phyloP scores from a whole-genome alignment of 306 rosid genomes.

The Canavalia ensiformis region DNA sequence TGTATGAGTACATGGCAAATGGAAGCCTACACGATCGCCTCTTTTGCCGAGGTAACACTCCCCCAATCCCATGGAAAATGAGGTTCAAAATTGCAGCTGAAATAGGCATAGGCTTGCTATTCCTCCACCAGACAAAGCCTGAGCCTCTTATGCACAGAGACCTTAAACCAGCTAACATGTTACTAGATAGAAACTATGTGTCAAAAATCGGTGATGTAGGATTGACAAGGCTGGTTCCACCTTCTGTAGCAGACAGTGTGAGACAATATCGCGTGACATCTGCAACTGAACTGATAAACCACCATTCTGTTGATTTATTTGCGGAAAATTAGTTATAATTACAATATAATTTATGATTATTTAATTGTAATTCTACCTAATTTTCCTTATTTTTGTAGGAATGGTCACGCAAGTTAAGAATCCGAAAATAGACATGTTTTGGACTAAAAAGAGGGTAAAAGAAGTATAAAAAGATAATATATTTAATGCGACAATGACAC shows the following conservation, averaged over 20 bases:
- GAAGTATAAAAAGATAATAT: too few relatives aligned
- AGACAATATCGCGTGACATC: conserved; percentile 57
- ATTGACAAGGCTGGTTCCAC: conserved; percentile 57
- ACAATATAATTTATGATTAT: too few relatives aligned
- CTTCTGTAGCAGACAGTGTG: conserved; percentile 46
- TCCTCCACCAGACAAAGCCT: conserved; percentile 61
- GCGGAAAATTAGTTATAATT: too few relatives aligned
- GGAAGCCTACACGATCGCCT: conserved; percentile 59
- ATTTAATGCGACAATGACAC: too few relatives aligned
- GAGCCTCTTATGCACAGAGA: conserved; percentile 61
- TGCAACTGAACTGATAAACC: neutral
- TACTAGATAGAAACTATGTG: conserved; percentile 55
- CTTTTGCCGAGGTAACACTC: conserved; percentile 45
- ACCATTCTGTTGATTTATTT: too few relatives aligned
- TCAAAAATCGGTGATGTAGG: conserved; percentile 61
- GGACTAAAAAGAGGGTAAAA: too few relatives aligned
- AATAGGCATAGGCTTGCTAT: conserved; percentile 52
- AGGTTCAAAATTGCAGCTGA: conserved; percentile 62
- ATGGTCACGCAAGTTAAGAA: too few relatives aligned
- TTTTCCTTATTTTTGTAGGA: too few relatives aligned
- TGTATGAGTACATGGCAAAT: conserved; percentile 44
- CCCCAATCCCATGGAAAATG: conserved; percentile 53
- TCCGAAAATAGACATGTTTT: too few relatives aligned
- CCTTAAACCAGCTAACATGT: conserved; percentile 57
- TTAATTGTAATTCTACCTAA: too few relatives aligned